Base-by-base conservation (phyloP, 306 rosid genomes). In the Morella rubra region DNA sequence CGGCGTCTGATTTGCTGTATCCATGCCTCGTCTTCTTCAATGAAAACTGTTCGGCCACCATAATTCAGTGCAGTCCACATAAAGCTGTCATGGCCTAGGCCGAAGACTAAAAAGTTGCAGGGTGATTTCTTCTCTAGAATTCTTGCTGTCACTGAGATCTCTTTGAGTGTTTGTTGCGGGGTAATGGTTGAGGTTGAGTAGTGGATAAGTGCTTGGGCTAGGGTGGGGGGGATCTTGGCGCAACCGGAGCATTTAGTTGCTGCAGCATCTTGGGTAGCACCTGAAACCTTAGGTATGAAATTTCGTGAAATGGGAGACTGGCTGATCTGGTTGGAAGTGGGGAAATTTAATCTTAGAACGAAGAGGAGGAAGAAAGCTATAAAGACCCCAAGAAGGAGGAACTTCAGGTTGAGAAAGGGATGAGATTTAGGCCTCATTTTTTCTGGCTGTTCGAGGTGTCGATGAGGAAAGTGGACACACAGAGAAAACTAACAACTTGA, bases 51-150 rank as follows among this genome's bases (percentile, higher is more conserved):
- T 27, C 82, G 54, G 11, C 96, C 97, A 0, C 89, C 86, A 3
- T 85, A 83, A 72, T 93, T 93, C 58, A 90, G 90, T 14, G 90
- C 73, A 49, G 84, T 80, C 96, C 97, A 93, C 97, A 93, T 87
- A n/a, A 89, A 89, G 74, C 96, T 90, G 86, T 93, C 97, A 20
- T 88, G 92, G 22, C 96, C 97, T 5, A 93, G 83, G 53, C 96
- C 96, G 8, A 87, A 93, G 50, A 93, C 93, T 4, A 90, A 85
- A 77, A 93, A 90, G 76, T 93, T 93, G 88, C 96, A 93, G 0
- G 97, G 96, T 0, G 97, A 84, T 37, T 76, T 77, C 69, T 73
- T 69, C 47, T 83, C 87, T 13, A 93, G 53, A 0, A 93, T 85
- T n/a, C 79, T 66, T 4, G 85, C 83, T 24, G 92, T 5, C 69